These are phyloP conservation scores for Kluyveromyces sp. DNA, from an alignment of 1,139 yeast species.

Conservation along the genomic window DNA sequence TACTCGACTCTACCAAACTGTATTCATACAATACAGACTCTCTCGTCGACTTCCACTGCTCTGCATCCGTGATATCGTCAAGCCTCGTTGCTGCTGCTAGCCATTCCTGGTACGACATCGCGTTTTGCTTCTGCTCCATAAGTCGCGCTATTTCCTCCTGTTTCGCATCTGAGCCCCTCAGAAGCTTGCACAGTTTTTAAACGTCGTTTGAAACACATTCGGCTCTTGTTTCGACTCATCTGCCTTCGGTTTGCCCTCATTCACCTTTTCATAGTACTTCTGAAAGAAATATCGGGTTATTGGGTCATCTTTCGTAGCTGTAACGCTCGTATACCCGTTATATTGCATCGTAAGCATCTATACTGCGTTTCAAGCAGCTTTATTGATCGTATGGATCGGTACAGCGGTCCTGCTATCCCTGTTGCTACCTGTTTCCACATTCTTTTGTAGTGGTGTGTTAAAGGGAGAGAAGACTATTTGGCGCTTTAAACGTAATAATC, in stretches of 20 bases:
- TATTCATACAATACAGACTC: slow-evolving; percentile 67
- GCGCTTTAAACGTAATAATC: not conserved
- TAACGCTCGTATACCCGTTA: not conserved
- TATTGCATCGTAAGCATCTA: not conserved
- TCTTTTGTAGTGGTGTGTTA: not conserved
- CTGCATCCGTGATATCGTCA: slow-evolving; percentile 52
- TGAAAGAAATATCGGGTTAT: slow-evolving; percentile 10
- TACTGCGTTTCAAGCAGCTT: not conserved
- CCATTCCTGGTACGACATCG: slow-evolving; percentile 69
- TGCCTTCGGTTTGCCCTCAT: not conserved
- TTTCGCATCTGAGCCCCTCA: slow-evolving; percentile 2
- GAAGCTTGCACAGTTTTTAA: not conserved
- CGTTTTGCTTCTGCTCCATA: slow-evolving; percentile 45
- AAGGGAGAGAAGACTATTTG: not conserved
- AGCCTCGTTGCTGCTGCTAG: slow-evolving; percentile 49
- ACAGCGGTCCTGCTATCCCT: no score
- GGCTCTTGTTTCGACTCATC: not conserved
- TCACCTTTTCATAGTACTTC: slow-evolving; percentile 7
- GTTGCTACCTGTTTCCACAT: no score
- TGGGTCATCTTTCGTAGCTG: slow-evolving; percentile 4
- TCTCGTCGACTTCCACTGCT: slow-evolving; percentile 61
- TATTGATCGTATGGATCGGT: no score
- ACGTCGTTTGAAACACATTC: not conserved
- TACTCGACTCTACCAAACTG: slow-evolving; percentile 45
- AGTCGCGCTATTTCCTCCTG: slow-evolving; percentile 28